Evolutionary conservation across 805 yeast species (phyloP), one percentile per base, ranked within the genome.

Genomic region (Wickerhamiella kurtzmanii): DNA sequence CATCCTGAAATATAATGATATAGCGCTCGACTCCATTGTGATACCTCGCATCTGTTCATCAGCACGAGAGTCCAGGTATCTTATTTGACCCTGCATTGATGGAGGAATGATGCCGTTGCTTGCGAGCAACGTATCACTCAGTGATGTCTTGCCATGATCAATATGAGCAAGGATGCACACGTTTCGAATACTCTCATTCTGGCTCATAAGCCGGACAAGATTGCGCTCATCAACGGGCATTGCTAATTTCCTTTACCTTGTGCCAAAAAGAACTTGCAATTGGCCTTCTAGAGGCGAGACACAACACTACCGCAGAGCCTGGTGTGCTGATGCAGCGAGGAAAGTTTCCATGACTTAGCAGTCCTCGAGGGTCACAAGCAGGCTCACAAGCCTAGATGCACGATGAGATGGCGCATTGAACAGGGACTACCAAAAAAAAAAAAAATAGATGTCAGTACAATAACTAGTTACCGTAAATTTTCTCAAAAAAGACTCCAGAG

Each of bases 121-220:
- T 21, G 98, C 97, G 37, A 92, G 67, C 43, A 92, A 67, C 8
- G 95, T 82, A 63, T 92, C 99, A 40, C 95, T 82, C 28, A 92
- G 69, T 1, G 97, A 85, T 0, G 99, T 92, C 66, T 92, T 92
- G 22, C 99, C 99, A 61, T 92, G 99, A 63, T 92, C 99, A 20
- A 92, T 98, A 64, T 92, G 99, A 0, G 99, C 99, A 44, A 92
- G 71, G 51, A 92, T 86, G 65, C 98, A 92, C 40, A 92, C 85
- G 64, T 92, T 92, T 50, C 98, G 72, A 25, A 89, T 78, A 50
- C 76, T 69, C 15, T 73, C 65, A 0, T 94, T 78, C 52, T 81
- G 75, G 53, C 70, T 70, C 62, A 89, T 96, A 17, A 87, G 67
- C 52, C 75, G 64, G 28, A 74, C 70, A 32, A 86, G 73, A 25